Evolutionary conservation across 176 grass and related monocot species (phyloP), one percentile per base, ranked within the genome.

Genomic region (Microstegium vimineum): DNA sequence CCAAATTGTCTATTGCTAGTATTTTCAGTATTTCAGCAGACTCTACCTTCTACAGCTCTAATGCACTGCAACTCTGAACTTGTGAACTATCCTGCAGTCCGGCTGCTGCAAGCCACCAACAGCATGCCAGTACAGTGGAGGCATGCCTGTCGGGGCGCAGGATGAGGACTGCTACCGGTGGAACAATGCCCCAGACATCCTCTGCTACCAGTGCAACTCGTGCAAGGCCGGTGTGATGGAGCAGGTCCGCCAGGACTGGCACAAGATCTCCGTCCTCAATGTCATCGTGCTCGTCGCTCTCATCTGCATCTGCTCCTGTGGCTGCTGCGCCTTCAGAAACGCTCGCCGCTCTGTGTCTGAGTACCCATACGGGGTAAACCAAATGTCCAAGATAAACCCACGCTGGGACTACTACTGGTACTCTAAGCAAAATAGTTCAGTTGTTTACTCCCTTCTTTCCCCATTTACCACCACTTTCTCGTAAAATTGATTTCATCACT

Each of bases 81-180:
- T 30, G 12, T 73, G 27, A 52, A 65, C 66, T 42, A 28, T 71
- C 57, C 34, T 81, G 85, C 87, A 99, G 96, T 99, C 96, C 0
- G 96, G 96, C 12, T 99, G 96, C 76, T 99, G 96, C 87, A 99
- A 99, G 79, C 96, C 96, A 23, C 96, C 96, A 8, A 99, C 96
- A 35, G 87, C 93, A 10, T 99, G 96, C 87, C 76, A 86, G 8
- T 95, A 99, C 85, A 93, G 75, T 41, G 90, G 73, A 6, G 96
- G 93, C 36, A 35, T 73, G 82, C 76, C 91, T 2, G 80, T 89
- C 46, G 91, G 72, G 17, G 87, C 80, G 4, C 96, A 99, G 69
- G 96, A 99, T 1, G 76, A 84, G 12, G 96, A 99, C 85, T 99
- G 96, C 80, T 93, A 83, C 79, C 85, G 62, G 83, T 99, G 96